These are phyloP conservation scores for Chlorella sp. DNA, from an alignment of 139 green algal genomes.

Conservation along the genomic window DNA sequence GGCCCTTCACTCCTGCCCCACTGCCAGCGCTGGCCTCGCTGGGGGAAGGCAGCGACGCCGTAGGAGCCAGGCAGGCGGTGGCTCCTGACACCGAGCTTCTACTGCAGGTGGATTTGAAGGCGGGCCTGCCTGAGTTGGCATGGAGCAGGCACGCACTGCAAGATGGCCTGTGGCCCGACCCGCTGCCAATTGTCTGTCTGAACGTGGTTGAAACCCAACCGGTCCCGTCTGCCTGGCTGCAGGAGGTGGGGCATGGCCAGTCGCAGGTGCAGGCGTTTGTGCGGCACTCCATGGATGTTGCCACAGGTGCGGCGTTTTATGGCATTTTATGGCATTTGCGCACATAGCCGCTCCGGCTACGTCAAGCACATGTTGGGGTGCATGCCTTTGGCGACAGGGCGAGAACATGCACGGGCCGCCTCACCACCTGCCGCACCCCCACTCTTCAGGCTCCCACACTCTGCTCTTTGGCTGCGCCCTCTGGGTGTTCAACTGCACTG, in stretches of 20 bases:
- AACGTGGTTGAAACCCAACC: too few species aligned
- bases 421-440: neutral
- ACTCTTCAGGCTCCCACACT: slow-evolving; percentile 18
- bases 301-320: slow-evolving; percentile 19
- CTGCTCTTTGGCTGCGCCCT: slow-evolving; percentile 55
- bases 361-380: too few species aligned
- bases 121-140: too few species aligned
- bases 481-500: slow-evolving; percentile 84
- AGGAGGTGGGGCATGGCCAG: slow-evolving; percentile 13
- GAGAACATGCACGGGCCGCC: neutral
- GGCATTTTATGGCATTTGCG: neutral
- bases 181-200: too few species aligned
- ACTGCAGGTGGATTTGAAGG: neutral
- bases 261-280: slow-evolving; percentile 27
- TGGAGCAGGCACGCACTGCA: too few species aligned
- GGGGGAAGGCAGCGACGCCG: neutral
- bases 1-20: slow-evolving; percentile 12
- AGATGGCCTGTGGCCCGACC: too few species aligned
- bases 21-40: neutral
- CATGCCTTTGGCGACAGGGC: too few species aligned
- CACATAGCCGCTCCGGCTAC: too few species aligned
- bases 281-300: slow-evolving; percentile 18
- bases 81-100: slow-evolving; percentile 7
- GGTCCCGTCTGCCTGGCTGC: neutral
- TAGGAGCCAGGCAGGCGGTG: neutral